Conservation (phyloP, 768 basidiomycete genomes). For the Suillus subaureus region DNA sequence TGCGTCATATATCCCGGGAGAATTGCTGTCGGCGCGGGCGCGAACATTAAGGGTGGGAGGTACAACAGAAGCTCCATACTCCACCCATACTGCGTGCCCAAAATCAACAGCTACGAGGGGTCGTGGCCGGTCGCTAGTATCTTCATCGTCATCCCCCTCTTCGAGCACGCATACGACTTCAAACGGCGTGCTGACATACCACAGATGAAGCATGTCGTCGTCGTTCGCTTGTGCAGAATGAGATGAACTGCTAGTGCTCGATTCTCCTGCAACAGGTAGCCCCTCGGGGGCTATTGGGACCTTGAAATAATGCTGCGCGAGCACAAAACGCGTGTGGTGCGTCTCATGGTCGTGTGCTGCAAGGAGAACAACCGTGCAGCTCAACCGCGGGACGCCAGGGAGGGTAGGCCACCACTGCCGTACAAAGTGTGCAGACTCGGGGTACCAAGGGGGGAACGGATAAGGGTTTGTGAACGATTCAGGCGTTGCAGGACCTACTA, state of each 20-base stretch:
- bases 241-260: slow-evolving; percentile 6
- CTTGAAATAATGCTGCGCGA: slow-evolving; percentile 76
- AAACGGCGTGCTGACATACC: slow-evolving; percentile 73
- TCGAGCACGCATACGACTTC: slow-evolving; percentile 71
- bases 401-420: slow-evolving; percentile 82
- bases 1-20: neutral
- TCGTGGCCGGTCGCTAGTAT: slow-evolving; percentile 50
- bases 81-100: slow-evolving; percentile 85
- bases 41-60: neutral
- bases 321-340: slow-evolving; percentile 61
- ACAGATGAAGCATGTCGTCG: slow-evolving; percentile 64
- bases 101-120: slow-evolving; percentile 85
- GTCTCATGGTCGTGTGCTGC: slow-evolving; percentile 63
- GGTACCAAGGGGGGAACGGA: slow-evolving; percentile 69
- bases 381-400: slow-evolving; percentile 61
- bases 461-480: slow-evolving; percentile 53
- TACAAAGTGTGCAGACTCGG: slow-evolving; percentile 76
- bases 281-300: slow-evolving; percentile 52
- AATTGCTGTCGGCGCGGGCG: neutral
- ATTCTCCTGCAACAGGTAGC: slow-evolving; percentile 19
- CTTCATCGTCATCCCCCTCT: slow-evolving; percentile 31
- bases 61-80: slow-evolving; percentile 40
- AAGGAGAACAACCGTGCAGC: slow-evolving; percentile 72
- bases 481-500: neutral
- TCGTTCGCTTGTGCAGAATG: slow-evolving; percentile 31